phyloP scores from a whole-genome alignment of 805 yeast genomes.

The Helenozyma baotianmanensis region DNA sequence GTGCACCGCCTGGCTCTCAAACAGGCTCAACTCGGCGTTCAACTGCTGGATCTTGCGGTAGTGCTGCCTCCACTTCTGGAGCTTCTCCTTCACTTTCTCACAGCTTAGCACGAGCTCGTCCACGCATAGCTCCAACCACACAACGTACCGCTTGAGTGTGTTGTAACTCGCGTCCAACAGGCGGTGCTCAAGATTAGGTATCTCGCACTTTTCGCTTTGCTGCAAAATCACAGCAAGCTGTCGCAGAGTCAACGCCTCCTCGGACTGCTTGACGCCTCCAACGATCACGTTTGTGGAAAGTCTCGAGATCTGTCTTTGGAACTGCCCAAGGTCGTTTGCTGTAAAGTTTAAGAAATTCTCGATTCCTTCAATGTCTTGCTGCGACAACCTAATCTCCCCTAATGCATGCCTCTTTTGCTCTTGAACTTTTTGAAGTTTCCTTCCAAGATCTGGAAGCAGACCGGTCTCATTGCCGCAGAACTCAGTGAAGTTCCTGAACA shows the following conservation, averaged over 20 bases:
- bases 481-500: conserved; percentile 8
- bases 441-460: conserved; percentile 32
- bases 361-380: conserved; percentile 32
- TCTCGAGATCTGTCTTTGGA: conserved; percentile 23
- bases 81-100: conserved; percentile 18
- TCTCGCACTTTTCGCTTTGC: too few relatives aligned
- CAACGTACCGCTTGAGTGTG: conserved; percentile 9
- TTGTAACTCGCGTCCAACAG: conserved; percentile 5
- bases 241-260: conserved; percentile 15
- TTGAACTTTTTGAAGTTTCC: conserved; percentile 11
- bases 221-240: too few relatives aligned
- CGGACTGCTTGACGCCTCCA: conserved; percentile 30
- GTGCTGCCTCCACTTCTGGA: conserved; percentile 28
- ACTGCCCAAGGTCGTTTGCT: conserved; percentile 34
- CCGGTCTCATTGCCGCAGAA: conserved; percentile 13
- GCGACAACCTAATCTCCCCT: conserved; percentile 23
- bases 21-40: conserved; percentile 25
- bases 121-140: conserved; percentile 23
- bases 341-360: conserved; percentile 47
- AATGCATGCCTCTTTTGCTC: conserved; percentile 16
- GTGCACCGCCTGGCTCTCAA: conserved; percentile 19
- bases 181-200: conserved; percentile 1
- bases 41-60: conserved; percentile 23
- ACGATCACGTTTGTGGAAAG: conserved; percentile 35
- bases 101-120: conserved; percentile 23